Percentiles rank a stretch among this genome's conserved stretches.
phyloP scores from a whole-genome alignment of 2,329 filamentous ascomycete genomes.

The Stachybotrys chlorohalonatus region DNA sequence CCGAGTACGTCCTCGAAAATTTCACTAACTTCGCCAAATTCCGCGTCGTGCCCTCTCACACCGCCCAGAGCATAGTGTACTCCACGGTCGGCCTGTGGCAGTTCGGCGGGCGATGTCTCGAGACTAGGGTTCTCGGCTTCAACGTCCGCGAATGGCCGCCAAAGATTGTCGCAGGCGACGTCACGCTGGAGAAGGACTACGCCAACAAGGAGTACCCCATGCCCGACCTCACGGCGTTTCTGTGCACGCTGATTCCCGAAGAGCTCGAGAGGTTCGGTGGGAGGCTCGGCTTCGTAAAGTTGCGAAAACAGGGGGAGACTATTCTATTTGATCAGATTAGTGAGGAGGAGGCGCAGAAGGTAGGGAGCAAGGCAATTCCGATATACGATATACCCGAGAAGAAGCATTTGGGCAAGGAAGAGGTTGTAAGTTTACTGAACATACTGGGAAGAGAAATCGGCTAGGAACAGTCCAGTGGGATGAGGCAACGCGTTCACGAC shows the following conservation, averaged over 20 bases:
- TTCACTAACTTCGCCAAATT: slow-evolving; percentile 8
- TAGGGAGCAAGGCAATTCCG: slow-evolving; percentile 6
- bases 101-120: slow-evolving; percentile 7
- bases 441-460: not conserved
- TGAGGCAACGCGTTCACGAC: not conserved
- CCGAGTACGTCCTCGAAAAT: slow-evolving; percentile 7
- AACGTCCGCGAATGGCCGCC: slow-evolving; percentile 12
- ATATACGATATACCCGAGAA: slow-evolving; percentile 7
- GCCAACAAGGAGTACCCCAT: slow-evolving; percentile 7
- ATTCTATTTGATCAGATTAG: slow-evolving; percentile 5
- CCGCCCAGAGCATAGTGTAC: slow-evolving; percentile 13
- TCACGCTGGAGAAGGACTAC: slow-evolving; percentile 9
- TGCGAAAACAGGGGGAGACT: slow-evolving; percentile 6
- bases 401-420: not conserved
- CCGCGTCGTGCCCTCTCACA: slow-evolving; percentile 13
- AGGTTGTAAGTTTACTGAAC: not conserved
- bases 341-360: not conserved
- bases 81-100: slow-evolving; percentile 6
- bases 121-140: slow-evolving; percentile 11
- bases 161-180: slow-evolving; percentile 8
- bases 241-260: slow-evolving; percentile 7
- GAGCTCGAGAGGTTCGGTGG: slow-evolving; percentile 1
- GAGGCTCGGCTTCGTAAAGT: slow-evolving; percentile 2
- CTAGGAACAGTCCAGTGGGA: not conserved
- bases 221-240: slow-evolving; percentile 11